Evolutionary conservation across 768 basidiomycete genomes (phyloP), one percentile per base, ranked within the genome.

Genomic region (Termitomyces sp.): DNA sequence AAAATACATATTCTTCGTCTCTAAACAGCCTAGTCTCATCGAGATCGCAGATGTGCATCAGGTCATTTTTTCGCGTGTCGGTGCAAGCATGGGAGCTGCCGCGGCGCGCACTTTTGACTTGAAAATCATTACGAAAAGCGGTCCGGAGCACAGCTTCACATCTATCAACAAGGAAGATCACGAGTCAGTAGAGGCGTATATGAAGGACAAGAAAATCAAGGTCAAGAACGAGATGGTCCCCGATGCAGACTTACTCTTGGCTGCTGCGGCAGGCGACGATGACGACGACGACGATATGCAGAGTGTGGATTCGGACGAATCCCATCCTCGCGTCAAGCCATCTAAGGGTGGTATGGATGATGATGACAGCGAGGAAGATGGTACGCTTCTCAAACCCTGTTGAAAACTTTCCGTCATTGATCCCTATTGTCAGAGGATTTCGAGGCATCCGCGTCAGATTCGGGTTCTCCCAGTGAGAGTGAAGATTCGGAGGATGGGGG

Each of bases 121-220:
- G 67, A 87, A 89, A 64, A 88, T 98, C 60, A 84, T 91, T 44
- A 87, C 89, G 25, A 92, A 92, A 72, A 80, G 76, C 36, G 92
- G 90, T 0, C 83, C 90, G 1, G 93, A 96, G 63, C 84, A 90
- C 68, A 88, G 83, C 18, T 99, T 99, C 71, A 90, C 90, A 1
- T 90, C 92, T 2, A 88, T 99, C 71, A 91, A 91, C 72, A 98
- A 96, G 72, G 96, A 98, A 66, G 97, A 99, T 65, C 88, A 94
- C 60, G 89, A 90, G 55, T 79, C 83, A 13, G 89, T 91, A 31
- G 91, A 94, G 64, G 77, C 82, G 20, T 98, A 91, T 69, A 72
- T 99, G 62, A 85, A 85, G 63, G 86, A 89, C 27, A 96, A 97
- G 79, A 95, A 94, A 71, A 83, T 98, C 60, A 83, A 86, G 63